Percentiles rank a stretch among this genome's conserved stretches.
These are phyloP conservation scores for Sanghuangporus baumii DNA, from an alignment of 1,284 basidiomycete species.

Conservation along the genomic window DNA sequence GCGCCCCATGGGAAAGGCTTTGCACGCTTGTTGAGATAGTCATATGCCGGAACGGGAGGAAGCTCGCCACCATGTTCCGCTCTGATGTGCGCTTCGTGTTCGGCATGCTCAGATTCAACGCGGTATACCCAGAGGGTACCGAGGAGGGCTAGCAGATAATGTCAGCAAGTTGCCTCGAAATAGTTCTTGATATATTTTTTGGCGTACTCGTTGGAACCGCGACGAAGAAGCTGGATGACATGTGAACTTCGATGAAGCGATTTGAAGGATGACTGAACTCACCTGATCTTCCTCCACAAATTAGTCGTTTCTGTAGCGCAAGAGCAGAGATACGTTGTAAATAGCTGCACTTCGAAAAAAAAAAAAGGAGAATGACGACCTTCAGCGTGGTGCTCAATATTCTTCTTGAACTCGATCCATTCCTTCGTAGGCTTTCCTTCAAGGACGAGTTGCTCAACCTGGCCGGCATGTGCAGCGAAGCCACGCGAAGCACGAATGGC, in stretches of 20 bases:
- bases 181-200: not conserved
- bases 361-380: constrained; percentile 27
- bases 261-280: not conserved
- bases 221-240: constrained; percentile 55
- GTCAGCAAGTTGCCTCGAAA: not conserved
- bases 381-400: constrained; percentile 61
- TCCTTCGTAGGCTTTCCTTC: constrained; percentile 27
- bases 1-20: constrained; percentile 81
- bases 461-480: constrained; percentile 28
- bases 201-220: constrained; percentile 66
- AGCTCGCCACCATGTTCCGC: constrained; percentile 71
- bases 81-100: constrained; percentile 66
- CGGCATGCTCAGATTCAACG: constrained; percentile 67
- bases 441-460: constrained; percentile 14
- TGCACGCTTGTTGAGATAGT: constrained; percentile 69
- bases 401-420: constrained; percentile 52
- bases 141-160: constrained; percentile 46
- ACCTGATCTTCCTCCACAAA: constrained; percentile 86
- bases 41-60: constrained; percentile 65
- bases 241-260: constrained; percentile 5
- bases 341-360: constrained; percentile 9
- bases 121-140: constrained; percentile 70
- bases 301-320: constrained; percentile 57
- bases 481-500: constrained; percentile 37
- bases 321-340: constrained; percentile 9